Percentiles rank a stretch among this genome's conserved stretches.
Conservation (phyloP, 2,329 filamentous ascomycete species). For the Pseudocercospora cruenta region DNA sequence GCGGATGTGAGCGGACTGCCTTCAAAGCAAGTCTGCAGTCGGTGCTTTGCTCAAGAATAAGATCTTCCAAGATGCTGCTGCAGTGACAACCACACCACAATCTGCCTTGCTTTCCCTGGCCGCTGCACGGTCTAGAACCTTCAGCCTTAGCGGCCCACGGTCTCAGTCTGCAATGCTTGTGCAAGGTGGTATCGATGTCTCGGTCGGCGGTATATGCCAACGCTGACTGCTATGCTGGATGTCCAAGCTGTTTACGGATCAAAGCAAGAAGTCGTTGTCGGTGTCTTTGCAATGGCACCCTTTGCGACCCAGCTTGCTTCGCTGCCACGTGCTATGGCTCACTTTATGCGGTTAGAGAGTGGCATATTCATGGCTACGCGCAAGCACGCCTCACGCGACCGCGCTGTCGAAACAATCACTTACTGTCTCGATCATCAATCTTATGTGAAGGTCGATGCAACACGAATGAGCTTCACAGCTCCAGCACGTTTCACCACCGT, state of each 20-base stretch:
- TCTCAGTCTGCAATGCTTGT: background rate
- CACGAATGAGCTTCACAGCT: too few species aligned
- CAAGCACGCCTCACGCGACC: too few species aligned
- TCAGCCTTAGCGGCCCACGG: background rate
- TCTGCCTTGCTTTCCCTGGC: background rate
- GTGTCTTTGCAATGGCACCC: background rate
- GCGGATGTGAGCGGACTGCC: background rate
- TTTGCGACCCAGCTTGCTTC: background rate
- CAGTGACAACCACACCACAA: background rate
- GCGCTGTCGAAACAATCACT: too few species aligned
- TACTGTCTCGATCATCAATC: too few species aligned
- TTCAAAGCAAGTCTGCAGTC: background rate
- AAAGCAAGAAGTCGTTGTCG: background rate
- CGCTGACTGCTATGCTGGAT: background rate
- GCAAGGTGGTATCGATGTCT: conserved; percentile 15
- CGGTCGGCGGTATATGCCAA: background rate
- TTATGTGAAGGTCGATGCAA: too few species aligned
- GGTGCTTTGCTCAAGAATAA: background rate
- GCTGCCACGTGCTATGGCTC: background rate
- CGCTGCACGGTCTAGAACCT: conserved; percentile 11
- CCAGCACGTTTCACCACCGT: too few species aligned
- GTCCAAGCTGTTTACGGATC: background rate
- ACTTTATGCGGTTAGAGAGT: background rate
- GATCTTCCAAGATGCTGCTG: conserved; percentile 1
- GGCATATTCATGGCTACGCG: background rate